Base-by-base conservation (phyloP, 306 rosid species). In the Hippophae gyantsensis region DNA sequence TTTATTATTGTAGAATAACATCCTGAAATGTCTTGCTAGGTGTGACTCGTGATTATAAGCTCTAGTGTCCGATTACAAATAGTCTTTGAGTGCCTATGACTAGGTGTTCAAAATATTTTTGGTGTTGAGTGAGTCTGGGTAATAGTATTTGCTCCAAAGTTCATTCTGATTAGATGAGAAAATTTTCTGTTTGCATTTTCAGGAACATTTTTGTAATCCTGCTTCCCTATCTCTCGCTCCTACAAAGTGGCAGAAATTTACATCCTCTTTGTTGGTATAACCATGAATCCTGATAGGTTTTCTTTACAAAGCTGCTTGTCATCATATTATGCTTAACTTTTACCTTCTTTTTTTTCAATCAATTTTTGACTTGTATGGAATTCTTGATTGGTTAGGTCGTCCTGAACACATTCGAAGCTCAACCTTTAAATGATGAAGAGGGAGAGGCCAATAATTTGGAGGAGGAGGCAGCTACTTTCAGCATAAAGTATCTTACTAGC, bases 401-500 rank as follows among this genome's bases (percentile, higher is more conserved):
- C 51, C 54, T 90, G 68, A 79, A 76, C 81, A 87, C 94, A 54
- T 90, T 90, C 68, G 97, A 90, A 72, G 88, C 97, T 3, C 97
- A 90, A 83, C 97, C 97, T 60, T 71, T 90, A 74, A 82, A 89
- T 62, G 97, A 90, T 69, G 97, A 87, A 85, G 96, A 75, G 69
- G 97, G 97, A 44, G 86, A 87, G 50, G 97, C 97, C 62, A 85
- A 87, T 77, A 79, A 63, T 75, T 81, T 87, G 85, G 96, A 87
- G 82, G 97, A 83, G 68, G 90, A 89, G 69, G 78, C 89, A 8
- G 81, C 88, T 43, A 82, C 72, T 84, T 90, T 90, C 72, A 90
- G 97, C 74, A 90, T 90, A 69, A 90, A 90, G 76, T 90, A 90
- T 85, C 97, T 90, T 55, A 90, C 97, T 41, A 90, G 97, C 80